phyloP scores from a whole-genome alignment of 2,329 filamentous ascomycete species.

The Huntiella bhutanensis region DNA sequence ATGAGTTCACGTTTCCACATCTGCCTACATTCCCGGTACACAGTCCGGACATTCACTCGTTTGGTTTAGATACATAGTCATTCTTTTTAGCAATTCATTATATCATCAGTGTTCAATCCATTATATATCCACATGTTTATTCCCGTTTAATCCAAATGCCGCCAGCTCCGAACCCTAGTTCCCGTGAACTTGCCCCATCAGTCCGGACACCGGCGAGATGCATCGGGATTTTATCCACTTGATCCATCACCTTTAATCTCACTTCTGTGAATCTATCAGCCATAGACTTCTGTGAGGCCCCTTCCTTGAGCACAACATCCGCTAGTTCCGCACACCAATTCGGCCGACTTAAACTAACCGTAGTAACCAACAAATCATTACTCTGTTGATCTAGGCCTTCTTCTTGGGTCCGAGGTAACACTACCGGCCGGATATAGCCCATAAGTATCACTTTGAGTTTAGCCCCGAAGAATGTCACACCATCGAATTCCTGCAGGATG shows the following conservation, averaged over 20 bases:
- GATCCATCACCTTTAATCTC: slow-evolving; percentile 30
- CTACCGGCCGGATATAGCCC: slow-evolving; percentile 32
- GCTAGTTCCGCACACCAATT: slow-evolving; percentile 26
- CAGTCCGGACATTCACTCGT: too few species aligned
- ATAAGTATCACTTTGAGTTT: slow-evolving; percentile 37
- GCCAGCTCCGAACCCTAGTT: slow-evolving; percentile 29
- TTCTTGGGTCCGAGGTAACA: slow-evolving; percentile 12
- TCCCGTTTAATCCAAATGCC: slow-evolving; percentile 26
- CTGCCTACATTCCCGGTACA: too few species aligned
- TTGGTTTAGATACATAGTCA: too few species aligned
- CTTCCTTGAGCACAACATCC: slow-evolving; percentile 20
- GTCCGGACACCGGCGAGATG: slow-evolving; percentile 40
- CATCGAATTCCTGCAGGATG: slow-evolving; percentile 32
- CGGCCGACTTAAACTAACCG: slow-evolving; percentile 27
- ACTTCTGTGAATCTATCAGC: slow-evolving; percentile 28
- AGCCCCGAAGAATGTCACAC: slow-evolving; percentile 21
- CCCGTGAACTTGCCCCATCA: slow-evolving; percentile 25
- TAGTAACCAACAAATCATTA: slow-evolving; percentile 23
- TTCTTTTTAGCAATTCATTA: too few species aligned
- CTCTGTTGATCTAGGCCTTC: slow-evolving; percentile 18
- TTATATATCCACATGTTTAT: neutral
- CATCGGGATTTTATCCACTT: slow-evolving; percentile 38
- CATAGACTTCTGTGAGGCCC: slow-evolving; percentile 24
- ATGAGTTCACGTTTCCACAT: too few species aligned
- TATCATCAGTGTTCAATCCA: neutral